Percentiles rank a stretch among this genome's conserved stretches.
phyloP scores from a whole-genome alignment of 1,139 yeast species.

The Suhomyces choctaworum region DNA sequence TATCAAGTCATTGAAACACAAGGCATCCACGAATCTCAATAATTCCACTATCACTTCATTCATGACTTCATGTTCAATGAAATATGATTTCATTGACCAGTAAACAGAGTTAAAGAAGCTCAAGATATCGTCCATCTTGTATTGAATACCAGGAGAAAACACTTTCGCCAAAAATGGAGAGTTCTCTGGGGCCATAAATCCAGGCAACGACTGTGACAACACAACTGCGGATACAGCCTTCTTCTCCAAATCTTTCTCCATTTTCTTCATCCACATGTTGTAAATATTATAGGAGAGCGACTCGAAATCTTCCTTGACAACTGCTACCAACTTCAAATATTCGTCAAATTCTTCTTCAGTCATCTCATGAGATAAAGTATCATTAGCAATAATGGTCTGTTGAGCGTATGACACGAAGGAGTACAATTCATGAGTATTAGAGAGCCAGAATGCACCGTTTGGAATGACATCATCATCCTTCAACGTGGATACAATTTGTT shows the following conservation, averaged over 20 bases:
- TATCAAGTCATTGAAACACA: slow-evolving; percentile 91
- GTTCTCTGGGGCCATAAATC: slow-evolving; percentile 87
- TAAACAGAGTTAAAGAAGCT: slow-evolving; percentile 87
- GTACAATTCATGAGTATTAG: slow-evolving; percentile 92
- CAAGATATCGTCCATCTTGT: slow-evolving; percentile 93
- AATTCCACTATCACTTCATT: slow-evolving; percentile 84
- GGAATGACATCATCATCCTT: slow-evolving; percentile 86
- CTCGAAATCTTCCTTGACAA: slow-evolving; percentile 93
- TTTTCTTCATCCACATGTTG: slow-evolving; percentile 96
- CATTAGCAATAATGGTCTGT: slow-evolving; percentile 81
- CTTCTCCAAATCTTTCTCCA: slow-evolving; percentile 88
- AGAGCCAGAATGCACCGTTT: slow-evolving; percentile 97
- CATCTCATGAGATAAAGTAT: slow-evolving; percentile 77
- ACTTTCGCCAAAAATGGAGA: slow-evolving; percentile 85
- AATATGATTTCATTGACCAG: slow-evolving; percentile 92
- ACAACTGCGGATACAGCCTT: slow-evolving; percentile 94
- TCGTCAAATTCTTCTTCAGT: slow-evolving; percentile 88
- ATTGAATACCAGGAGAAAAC: slow-evolving; percentile 69
- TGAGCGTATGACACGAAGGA: slow-evolving; percentile 95
- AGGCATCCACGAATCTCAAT: slow-evolving; percentile 85
- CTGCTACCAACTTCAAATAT: slow-evolving; percentile 84
- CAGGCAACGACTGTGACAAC: slow-evolving; percentile 92
- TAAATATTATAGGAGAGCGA: slow-evolving; percentile 90
- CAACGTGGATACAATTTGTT: slow-evolving; percentile 66
- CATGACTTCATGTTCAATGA: slow-evolving; percentile 81